phyloP scores from a whole-genome alignment of 768 basidiomycete genomes.

The Lactarius akahatsu region DNA sequence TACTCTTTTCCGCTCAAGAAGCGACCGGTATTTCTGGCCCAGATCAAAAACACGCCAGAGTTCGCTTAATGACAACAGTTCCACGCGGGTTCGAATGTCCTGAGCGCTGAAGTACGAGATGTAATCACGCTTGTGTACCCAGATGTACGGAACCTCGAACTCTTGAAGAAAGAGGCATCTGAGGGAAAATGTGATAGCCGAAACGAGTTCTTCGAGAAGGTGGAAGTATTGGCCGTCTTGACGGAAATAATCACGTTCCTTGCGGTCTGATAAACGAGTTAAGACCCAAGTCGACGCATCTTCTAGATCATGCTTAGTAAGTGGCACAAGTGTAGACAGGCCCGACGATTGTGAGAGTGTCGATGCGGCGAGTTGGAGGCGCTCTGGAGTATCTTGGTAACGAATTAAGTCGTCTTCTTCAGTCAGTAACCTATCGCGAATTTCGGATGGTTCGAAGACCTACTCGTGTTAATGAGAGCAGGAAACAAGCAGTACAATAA shows the following conservation, averaged over 20 bases:
- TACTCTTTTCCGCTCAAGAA: constrained; percentile 69
- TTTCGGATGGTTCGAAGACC: constrained; percentile 99
- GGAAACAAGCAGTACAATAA: constrained; percentile 28
- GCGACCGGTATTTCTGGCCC: constrained; percentile 86
- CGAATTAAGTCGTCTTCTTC: constrained; percentile 94
- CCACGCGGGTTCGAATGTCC: constrained; percentile 59
- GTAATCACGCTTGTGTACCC: constrained; percentile 90
- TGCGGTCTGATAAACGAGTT: constrained; percentile 66
- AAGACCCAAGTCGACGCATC: constrained; percentile 90
- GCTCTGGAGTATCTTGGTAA: constrained; percentile 87
- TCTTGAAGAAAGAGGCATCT: constrained; percentile 82
- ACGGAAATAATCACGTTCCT: constrained; percentile 71
- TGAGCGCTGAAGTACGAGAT: constrained; percentile 77
- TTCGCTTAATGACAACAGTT: constrained; percentile 75
- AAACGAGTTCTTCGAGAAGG: constrained; percentile 65
- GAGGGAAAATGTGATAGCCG: constrained; percentile 77
- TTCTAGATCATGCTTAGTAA: constrained; percentile 70
- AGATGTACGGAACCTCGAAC: constrained; percentile 94
- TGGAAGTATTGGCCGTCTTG: constrained; percentile 57
- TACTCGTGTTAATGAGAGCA: constrained; percentile 37
- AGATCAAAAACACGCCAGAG: constrained; percentile 91
- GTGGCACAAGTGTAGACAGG: constrained; percentile 57
- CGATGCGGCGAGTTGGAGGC: constrained; percentile 88
- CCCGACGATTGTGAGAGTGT: constrained; percentile 70
- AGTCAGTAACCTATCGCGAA: constrained; percentile 81